Conservation (phyloP, 805 yeast species). For the Saturnispora dispora region DNA sequence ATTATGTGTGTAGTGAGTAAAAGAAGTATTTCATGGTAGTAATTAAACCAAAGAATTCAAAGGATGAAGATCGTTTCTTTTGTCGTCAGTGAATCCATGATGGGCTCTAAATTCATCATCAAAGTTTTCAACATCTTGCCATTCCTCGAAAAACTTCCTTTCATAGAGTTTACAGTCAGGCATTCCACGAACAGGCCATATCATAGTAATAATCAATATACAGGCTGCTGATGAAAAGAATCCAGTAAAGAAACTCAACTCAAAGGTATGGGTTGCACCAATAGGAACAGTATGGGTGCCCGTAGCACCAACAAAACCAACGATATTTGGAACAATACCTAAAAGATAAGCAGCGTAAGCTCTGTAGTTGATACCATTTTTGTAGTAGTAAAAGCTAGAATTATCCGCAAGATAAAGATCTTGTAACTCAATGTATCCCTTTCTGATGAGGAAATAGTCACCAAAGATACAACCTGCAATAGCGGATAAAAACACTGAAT, state of each 20-base stretch:
- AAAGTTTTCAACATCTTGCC: conserved; percentile 57
- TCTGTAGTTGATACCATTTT: conserved; percentile 28
- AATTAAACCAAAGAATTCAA: neutral
- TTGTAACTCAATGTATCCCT: conserved; percentile 26
- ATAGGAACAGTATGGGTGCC: conserved; percentile 9
- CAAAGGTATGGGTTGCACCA: conserved; percentile 13
- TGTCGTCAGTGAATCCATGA: neutral
- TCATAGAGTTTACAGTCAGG: conserved; percentile 35
- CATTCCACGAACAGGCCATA: conserved; percentile 42
- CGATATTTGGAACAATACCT: conserved; percentile 19
- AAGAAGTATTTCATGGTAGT: neutral
- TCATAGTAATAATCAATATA: conserved; percentile 42
- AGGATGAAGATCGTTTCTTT: neutral
- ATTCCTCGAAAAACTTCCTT: conserved; percentile 54
- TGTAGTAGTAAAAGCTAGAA: conserved; percentile 25
- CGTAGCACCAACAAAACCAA: conserved; percentile 20
- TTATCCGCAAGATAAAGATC: conserved; percentile 11
- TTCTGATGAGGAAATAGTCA: conserved; percentile 34
- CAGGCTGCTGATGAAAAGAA: conserved; percentile 48
- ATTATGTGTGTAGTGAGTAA: neutral
- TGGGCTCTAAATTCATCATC: conserved; percentile 26
- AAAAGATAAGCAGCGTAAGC: conserved; percentile 13
- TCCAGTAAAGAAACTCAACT: conserved; percentile 38
- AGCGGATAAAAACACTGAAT: conserved; percentile 32
- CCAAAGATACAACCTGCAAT: conserved; percentile 30